Base-by-base conservation (phyloP, 2,329 filamentous ascomycete species). In the Neoscytalidium dimidiatum region DNA sequence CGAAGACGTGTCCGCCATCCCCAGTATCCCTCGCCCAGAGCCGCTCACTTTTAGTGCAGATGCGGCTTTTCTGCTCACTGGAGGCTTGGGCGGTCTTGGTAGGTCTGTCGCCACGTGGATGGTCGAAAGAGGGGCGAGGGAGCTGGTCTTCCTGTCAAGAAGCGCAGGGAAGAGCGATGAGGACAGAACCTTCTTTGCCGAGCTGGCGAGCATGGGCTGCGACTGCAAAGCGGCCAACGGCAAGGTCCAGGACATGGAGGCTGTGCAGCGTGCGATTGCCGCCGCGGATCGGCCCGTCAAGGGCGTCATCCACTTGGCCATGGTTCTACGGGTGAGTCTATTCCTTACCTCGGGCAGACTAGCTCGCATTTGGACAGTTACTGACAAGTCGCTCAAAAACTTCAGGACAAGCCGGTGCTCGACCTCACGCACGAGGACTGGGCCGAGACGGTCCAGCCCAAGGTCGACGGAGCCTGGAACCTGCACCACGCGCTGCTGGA, bases 81-180 rank as follows among this genome's bases (percentile, higher is more conserved):
- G 73, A 1, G 69, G 73, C 8, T 43, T 74, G 1, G 69, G 69
- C 9, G 73, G 73, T 2, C 64, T 75, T 1, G 70, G 72, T 0
- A 41, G 64, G 2, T 35, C 66, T 2, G 41, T 72, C 1, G 57
- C 67, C 0, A 35, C 17, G 3, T 71, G 67, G 67, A 65, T 75
- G 68, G 64, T 67, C 2, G 43, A 64, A 41, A 51, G 66, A 7
- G 72, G 71, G 4, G 72, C 72, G 1, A 43, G 67, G 1, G 9
- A 66, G 19, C 21, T 73, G 3, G 44, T 68, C 4, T 70, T 66
- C 52, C n/a, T 69, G 66, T 65, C 56, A 7, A 41, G 56, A 2
- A 43, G 31, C 9, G 65, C 65, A 3, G 64, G 67, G 35, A 41
- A 11, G 14, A 41, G 11, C 6, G 43, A 21, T 13, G 8, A 60